Evolutionary conservation across 768 basidiomycete genomes (phyloP).

Genomic region (Coprinopsis cinerea): DNA sequence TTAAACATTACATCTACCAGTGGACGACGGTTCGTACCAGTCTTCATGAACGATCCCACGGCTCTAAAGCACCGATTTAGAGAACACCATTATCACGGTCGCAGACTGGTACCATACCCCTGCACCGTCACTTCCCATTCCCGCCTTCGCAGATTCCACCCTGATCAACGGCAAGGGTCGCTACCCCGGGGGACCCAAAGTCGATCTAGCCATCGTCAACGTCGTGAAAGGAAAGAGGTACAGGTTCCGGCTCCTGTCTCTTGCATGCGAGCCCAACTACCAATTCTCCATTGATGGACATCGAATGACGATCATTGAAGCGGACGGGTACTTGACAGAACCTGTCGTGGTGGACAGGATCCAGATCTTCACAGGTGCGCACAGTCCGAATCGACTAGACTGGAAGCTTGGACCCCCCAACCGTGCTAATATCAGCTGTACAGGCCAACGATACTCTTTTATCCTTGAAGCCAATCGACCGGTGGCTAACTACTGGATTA

Average conservation of each 20-base stretch:
- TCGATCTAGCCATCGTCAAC: conserved; percentile 26
- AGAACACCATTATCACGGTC: conserved; percentile 34
- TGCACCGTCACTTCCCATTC: conserved; percentile 14
- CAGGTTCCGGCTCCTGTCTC: conserved; percentile 21
- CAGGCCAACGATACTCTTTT: conserved; percentile 36
- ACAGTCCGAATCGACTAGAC: not conserved
- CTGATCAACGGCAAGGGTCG: conserved; percentile 38
- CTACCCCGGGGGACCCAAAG: conserved; percentile 25
- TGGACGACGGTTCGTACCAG: conserved; percentile 30
- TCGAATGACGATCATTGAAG: conserved; percentile 32
- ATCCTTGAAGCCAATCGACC: conserved; percentile 37
- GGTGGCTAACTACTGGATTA: conserved; percentile 50
- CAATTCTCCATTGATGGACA: conserved; percentile 42
- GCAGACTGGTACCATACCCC: conserved; percentile 30
- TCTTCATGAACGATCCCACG: conserved; percentile 5
- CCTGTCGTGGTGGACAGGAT: conserved; percentile 27
- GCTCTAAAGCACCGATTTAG: conserved; percentile 18
- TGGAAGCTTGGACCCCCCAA: conserved; percentile 18
- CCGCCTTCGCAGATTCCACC: conserved; percentile 23
- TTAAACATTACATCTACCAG: too few relatives aligned
- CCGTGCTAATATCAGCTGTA: too few relatives aligned
- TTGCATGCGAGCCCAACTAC: conserved; percentile 27
- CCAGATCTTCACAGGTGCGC: conserved; percentile 10
- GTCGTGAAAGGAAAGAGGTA: conserved; percentile 29
- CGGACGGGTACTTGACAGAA: conserved; percentile 25